Conservation (phyloP, 1,284 basidiomycete genomes). For the Peniophora sp. region DNA sequence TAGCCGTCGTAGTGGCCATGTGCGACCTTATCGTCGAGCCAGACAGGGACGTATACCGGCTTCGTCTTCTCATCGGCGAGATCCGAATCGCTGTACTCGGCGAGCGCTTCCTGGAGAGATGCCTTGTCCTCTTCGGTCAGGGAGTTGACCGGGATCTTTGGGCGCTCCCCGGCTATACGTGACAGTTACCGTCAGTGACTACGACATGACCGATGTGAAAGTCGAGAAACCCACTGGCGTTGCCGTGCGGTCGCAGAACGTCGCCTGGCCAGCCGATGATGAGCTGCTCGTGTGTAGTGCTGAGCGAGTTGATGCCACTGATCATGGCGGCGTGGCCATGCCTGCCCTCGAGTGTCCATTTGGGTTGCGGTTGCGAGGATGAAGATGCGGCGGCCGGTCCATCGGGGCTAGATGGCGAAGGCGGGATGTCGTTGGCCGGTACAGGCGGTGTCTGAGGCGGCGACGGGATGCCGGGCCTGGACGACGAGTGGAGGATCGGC, state of each 20-base stretch:
- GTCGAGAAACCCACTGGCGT: constrained; percentile 7
- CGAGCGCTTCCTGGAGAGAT: constrained; percentile 55
- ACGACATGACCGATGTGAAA: not conserved
- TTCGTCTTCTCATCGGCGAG: constrained; percentile 40
- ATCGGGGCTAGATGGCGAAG: constrained; percentile 15
- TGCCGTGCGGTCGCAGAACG: constrained; percentile 38
- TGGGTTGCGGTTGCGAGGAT: constrained; percentile 8
- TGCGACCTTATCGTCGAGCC: constrained; percentile 85
- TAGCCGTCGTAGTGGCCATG: constrained; percentile 96
- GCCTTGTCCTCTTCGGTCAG: constrained; percentile 53
- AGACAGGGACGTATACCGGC: constrained; percentile 81
- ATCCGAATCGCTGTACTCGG: constrained; percentile 33
- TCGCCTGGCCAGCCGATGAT: constrained; percentile 95
- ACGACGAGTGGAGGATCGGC: constrained; percentile 39
- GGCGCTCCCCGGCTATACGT: constrained; percentile 17
- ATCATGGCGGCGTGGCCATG: constrained; percentile 96
- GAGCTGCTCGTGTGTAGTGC: constrained; percentile 80
- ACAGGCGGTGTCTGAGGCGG: constrained; percentile 64
- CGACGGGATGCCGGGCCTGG: constrained; percentile 41
- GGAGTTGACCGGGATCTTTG: constrained; percentile 40
- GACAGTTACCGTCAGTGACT: constrained; percentile 1
- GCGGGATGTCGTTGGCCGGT: constrained; percentile 34
- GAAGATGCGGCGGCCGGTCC: not conserved
- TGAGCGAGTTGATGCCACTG: constrained; percentile 83
- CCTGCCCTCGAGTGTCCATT: constrained; percentile 76